Evolutionary conservation across 2,329 filamentous ascomycete species (phyloP).

Genomic region (Botrytis medusae): DNA sequence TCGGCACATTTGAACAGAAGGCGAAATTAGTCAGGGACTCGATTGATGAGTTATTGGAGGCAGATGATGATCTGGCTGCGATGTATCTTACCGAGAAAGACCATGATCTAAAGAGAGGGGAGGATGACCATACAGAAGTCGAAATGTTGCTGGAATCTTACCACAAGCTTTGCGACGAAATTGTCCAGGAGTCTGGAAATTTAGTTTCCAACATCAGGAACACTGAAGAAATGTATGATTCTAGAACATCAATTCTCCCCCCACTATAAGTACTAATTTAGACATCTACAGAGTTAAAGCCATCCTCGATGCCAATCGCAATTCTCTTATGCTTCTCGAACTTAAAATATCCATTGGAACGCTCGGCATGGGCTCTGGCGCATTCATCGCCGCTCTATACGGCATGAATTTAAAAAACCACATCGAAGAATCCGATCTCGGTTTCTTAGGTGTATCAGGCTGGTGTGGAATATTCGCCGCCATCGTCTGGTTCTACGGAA

Average conservation of each 20-base stretch:
- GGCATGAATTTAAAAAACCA: constrained; percentile 99
- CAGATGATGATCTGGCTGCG: constrained; percentile 87
- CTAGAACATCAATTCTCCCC: neutral
- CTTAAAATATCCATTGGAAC: constrained; percentile 96
- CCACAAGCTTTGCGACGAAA: constrained; percentile 96
- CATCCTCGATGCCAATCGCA: constrained; percentile 96
- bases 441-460: constrained; percentile 74
- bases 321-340: constrained; percentile 95
- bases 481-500: constrained; percentile 78
- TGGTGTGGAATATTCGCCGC: constrained; percentile 71
- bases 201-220: constrained; percentile 93
- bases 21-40: constrained; percentile 90
- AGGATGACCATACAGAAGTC: constrained; percentile 91
- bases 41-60: constrained; percentile 92
- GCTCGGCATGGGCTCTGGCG: constrained; percentile 89
- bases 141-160: constrained; percentile 97
- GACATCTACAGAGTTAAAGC: constrained; percentile 71
- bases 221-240: constrained; percentile 90
- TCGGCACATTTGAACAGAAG: constrained; percentile 97
- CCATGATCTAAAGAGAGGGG: constrained; percentile 67
- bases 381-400: constrained; percentile 97
- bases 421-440: constrained; percentile 88
- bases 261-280: neutral
- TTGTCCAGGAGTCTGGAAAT: constrained; percentile 92
- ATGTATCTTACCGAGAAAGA: constrained; percentile 96